Base-by-base conservation (phyloP, 345 rosid genomes). In the Salix purpurea region DNA sequence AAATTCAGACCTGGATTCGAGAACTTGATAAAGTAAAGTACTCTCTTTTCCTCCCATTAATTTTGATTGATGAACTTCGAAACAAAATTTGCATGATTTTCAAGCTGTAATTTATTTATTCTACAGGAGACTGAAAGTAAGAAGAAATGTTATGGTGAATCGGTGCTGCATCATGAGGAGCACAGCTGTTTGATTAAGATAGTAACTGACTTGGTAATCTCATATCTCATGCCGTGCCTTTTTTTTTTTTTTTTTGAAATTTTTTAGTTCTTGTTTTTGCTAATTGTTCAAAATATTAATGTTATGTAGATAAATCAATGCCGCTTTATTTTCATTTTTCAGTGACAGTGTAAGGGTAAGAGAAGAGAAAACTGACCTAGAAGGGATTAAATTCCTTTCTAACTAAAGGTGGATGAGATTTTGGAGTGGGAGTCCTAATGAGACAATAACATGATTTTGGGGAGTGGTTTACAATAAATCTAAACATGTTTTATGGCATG, bases 191-290 rank as follows among this genome's bases (percentile, higher is more conserved):
- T 90, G 75, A 75, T 76, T 67, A 72, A 78, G 58, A 72, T 86
- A 54, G 67, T 89, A n/a, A 79, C 83, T 23, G 84, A 86, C 74
- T 78, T 91, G 89, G 98, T 92, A 81, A 85, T 67, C 15, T 39
- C 69, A 5, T 73, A n/a, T 71, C 7, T 65, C 26, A 16, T 46
- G 6, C 44, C 52, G 21, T 10, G 15, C 28, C 5, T 46, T 8
- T 34, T 30, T 6, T 15, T 28, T 15, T 28, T 0, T 19, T 13
- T 2, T 77, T 13, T 21, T 69, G 13, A 24, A 36, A 21, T 12
- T 10, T 10, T 21, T 71, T 32, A 32, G n/a, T 24, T 34, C 18
- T 5, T 32, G 37, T 65, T 4, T 8, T 16, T 6, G 69, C 19
- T 66, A 9, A 46, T 46, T 12, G 52, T 46, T 46, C 18, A 46